These are phyloP conservation scores for Aureobasidium sp. DNA, from an alignment of 2,329 filamentous ascomycete species.

Conservation along the genomic window DNA sequence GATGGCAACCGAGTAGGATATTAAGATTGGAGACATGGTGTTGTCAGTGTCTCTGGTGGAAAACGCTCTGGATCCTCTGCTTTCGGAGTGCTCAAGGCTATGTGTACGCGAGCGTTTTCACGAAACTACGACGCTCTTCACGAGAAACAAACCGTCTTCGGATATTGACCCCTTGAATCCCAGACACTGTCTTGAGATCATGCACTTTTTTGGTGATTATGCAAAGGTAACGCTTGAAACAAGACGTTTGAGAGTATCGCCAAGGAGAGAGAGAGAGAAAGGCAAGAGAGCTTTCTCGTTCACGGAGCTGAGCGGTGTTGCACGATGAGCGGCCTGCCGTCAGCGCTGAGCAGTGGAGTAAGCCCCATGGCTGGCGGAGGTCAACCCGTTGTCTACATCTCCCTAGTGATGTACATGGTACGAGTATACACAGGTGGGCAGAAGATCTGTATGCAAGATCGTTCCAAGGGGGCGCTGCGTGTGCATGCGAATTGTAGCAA, in stretches of 20 bases:
- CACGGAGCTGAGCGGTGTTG: neutral
- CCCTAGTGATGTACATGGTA: neutral
- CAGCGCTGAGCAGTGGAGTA: neutral
- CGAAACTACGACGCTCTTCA: neutral
- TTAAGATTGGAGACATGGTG: conserved; percentile 2
- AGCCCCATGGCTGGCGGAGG: neutral
- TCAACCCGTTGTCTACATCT: neutral
- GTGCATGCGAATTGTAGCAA: neutral
- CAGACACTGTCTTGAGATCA: neutral
- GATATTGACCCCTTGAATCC: neutral
- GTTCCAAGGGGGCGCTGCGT: neutral
- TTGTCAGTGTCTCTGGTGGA: neutral
- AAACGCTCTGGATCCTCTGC: neutral
- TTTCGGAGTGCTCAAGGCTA: neutral
- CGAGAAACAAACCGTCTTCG: neutral
- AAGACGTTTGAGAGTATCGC: neutral
- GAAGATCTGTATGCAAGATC: neutral
- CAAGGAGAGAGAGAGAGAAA: neutral
- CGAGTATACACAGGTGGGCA: neutral
- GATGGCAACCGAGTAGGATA: neutral
- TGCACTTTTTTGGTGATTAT: neutral
- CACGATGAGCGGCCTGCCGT: neutral
- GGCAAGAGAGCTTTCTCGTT: neutral
- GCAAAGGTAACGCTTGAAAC: neutral
- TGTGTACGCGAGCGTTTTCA: neutral